phyloP scores from a whole-genome alignment of 805 yeast genomes.

The Wickerhamomyces rabaulensis region DNA sequence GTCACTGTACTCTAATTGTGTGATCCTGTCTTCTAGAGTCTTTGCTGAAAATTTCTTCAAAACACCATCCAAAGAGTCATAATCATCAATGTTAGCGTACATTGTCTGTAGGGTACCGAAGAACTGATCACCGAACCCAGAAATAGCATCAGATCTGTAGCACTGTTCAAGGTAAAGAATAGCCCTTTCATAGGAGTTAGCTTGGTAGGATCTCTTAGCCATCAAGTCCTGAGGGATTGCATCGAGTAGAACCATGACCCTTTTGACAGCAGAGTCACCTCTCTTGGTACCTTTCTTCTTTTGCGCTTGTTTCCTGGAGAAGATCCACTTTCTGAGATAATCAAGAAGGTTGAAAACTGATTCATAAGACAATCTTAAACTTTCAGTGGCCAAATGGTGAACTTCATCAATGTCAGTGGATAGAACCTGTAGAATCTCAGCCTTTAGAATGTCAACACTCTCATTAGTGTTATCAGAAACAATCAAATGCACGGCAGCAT shows the following conservation, averaged over 20 bases:
- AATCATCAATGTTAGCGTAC: constrained; percentile 83
- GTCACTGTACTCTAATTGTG: constrained; percentile 77
- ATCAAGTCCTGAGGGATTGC: constrained; percentile 62
- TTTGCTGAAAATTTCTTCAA: constrained; percentile 66
- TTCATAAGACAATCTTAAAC: constrained; percentile 60
- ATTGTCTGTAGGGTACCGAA: constrained; percentile 61
- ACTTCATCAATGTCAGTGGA: constrained; percentile 37
- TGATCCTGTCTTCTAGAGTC: constrained; percentile 67
- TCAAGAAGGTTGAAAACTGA: constrained; percentile 76
- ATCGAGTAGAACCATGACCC: constrained; percentile 44
- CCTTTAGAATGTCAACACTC: constrained; percentile 37
- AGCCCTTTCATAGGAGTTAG: constrained; percentile 83
- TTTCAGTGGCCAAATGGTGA: constrained; percentile 53
- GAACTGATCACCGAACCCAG: constrained; percentile 29
- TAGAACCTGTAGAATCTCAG: constrained; percentile 60
- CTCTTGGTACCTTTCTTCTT: constrained; percentile 17
- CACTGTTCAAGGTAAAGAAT: constrained; percentile 80
- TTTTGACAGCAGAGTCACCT: constrained; percentile 25
- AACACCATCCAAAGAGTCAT: constrained; percentile 86
- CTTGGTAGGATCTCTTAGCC: constrained; percentile 75
- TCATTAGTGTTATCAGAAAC: constrained; percentile 37
- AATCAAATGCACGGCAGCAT: constrained; percentile 61
- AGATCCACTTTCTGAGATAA: constrained; percentile 72
- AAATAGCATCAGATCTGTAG: constrained; percentile 35
- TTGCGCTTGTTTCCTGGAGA: constrained; percentile 18